These are phyloP conservation scores for Thielaviopsis euricoi DNA, from an alignment of 2,329 filamentous ascomycete genomes.

Conservation along the genomic window DNA sequence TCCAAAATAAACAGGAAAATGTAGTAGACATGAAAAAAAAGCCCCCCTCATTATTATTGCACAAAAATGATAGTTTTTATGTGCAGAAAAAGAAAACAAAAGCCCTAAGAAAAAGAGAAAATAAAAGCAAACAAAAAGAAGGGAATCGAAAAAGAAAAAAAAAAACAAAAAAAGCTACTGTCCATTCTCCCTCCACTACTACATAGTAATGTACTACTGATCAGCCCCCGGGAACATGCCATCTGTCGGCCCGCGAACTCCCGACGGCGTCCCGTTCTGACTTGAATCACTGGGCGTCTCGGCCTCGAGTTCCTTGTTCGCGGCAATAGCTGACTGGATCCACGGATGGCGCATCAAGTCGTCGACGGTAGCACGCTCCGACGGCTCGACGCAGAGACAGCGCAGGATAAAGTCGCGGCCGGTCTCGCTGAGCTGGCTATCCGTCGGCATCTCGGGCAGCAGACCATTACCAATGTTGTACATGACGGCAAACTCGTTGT, in stretches of 20 bases:
- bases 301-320: constrained; percentile 48
- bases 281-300: constrained; percentile 42
- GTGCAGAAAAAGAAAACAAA: background rate
- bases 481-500: constrained; percentile 99
- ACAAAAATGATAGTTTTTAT: no score
- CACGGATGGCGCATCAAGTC: constrained; percentile 91
- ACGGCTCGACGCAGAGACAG: constrained; percentile 77
- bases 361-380: constrained; percentile 61
- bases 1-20: background rate
- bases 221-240: constrained; percentile 4
- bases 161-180: no score
- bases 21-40: background rate
- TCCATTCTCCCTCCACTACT: no score
- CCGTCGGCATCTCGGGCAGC: constrained; percentile 64
- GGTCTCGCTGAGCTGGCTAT: constrained; percentile 66
- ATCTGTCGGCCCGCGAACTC: background rate
- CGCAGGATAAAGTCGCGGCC: constrained; percentile 78
- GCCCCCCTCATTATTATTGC: background rate
- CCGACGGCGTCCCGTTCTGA: constrained; percentile 12
- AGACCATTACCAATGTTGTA: constrained; percentile 99
- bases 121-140: background rate
- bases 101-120: background rate
- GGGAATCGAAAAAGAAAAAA: background rate
- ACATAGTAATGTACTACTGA: no score
- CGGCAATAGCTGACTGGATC: constrained; percentile 44